phyloP scores from a whole-genome alignment of 116 monocot genomes.

The Thalassia testudinum region DNA sequence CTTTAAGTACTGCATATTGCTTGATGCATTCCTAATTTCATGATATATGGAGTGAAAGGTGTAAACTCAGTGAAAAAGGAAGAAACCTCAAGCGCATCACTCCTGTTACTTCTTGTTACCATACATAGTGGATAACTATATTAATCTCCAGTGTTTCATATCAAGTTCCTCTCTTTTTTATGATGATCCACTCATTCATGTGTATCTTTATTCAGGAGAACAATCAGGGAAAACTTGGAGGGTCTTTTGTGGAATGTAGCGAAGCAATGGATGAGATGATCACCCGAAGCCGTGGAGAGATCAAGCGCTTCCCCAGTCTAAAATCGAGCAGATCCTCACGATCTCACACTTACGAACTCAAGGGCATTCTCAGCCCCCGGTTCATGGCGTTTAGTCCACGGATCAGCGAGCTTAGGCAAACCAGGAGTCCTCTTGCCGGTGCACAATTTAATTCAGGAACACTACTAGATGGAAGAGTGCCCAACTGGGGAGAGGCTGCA shows the following conservation, averaged over 20 bases:
- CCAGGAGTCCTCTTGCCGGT: constrained; percentile 11
- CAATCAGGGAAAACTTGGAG: constrained; percentile 6
- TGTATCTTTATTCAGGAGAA: no score
- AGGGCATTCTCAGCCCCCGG: constrained; percentile 20
- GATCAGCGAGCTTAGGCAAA: constrained; percentile 23
- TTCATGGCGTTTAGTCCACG: constrained; percentile 36
- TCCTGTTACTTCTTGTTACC: no score
- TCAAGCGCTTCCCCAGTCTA: constrained; percentile 33
- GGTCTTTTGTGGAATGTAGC: constrained; percentile 11
- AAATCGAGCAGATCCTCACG: constrained; percentile 31
- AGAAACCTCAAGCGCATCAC: not conserved
- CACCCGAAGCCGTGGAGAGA: constrained; percentile 48
- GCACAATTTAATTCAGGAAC: not conserved
- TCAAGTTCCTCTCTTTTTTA: no score
- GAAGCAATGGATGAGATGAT: constrained; percentile 47
- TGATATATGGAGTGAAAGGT: no score
- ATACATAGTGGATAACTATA: no score
- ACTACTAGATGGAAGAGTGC: no score
- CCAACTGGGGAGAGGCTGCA: no score
- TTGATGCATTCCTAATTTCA: no score
- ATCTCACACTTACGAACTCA: constrained; percentile 24
- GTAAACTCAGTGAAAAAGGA: no score
- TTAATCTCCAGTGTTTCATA: no score
- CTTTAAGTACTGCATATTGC: no score
- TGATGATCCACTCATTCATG: no score